Base-by-base conservation (phyloP, 163 green algal genomes). In the Scenedesmus sp. region DNA sequence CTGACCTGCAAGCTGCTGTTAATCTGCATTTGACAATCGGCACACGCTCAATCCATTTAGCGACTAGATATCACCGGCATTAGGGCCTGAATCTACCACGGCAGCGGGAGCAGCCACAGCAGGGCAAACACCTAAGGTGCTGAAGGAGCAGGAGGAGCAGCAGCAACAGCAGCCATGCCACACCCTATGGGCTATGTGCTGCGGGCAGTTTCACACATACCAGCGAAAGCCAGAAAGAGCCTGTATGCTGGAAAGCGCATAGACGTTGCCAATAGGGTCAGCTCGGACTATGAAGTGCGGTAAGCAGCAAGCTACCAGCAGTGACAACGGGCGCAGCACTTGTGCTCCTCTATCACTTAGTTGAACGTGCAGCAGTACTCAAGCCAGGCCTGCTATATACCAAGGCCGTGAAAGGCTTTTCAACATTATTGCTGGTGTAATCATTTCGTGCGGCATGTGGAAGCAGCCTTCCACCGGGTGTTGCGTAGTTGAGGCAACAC, bases 211-310 rank as follows among this genome's bases (percentile, higher is more conserved):
- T 43, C 59, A 18, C 89, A 92, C 72, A 73, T 92, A 0, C 89
- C 89, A 9, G 16, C 13, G 5, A 86, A 86, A 44, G 94, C 96
- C 16, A 86, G 92, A 6, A 85, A 94, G 18, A 95, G 96, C 13
- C 90, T 98, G 10, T 98, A 97, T 89, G 96, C 92, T 30, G 97
- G 97, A 24, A 95, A 95, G 80, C 89, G 88, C 0, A 90, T 98
- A 9, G 88, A 93, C 4, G 95, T 93, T n/a, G 97, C 95, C 35
- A 99, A 99, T 92, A 97, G 96, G 70, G 91, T 99, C 24, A 97
- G 94, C 84, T 94, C 97, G 30, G 96, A 98, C 59, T 97, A 96
- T 44, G 96, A 95, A 87, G 98, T 98, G 91, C 98, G 95, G 97
- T 98, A 80, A 82, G 79, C 43, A 40, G 16, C n/a, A 70, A 84